Percentiles rank a stretch among this genome's conserved stretches.
Evolutionary conservation across 2,329 filamentous ascomycete species (phyloP).

Genomic region (Colletotrichum kahawae): DNA sequence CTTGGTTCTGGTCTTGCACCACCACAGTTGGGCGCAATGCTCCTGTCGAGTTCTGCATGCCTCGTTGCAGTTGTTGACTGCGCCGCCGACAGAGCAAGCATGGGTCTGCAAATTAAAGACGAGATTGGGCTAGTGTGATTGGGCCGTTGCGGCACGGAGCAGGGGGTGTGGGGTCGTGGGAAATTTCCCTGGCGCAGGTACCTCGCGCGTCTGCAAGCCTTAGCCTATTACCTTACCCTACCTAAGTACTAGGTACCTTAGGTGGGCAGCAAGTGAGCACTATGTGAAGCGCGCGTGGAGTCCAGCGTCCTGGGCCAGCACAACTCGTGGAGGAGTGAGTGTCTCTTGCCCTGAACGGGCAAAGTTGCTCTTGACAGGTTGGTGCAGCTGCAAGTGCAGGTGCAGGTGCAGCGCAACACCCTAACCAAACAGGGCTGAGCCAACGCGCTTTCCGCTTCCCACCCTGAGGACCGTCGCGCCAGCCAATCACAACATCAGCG

Average conservation of each 20-base stretch:
- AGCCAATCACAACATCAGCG: neutral
- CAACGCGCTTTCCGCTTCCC: constrained; percentile 12
- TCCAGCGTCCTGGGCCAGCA: neutral
- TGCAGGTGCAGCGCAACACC: neutral
- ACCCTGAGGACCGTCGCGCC: neutral
- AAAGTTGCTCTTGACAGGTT: neutral
- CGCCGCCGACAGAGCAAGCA: constrained; percentile 13
- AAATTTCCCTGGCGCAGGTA: constrained; percentile 17
- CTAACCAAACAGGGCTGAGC: constrained; percentile 20
- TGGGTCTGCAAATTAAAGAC: constrained; percentile 13
- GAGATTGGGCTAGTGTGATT: constrained; percentile 6
- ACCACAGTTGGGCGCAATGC: constrained; percentile 13
- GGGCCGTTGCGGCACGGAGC: neutral
- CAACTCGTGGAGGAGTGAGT: neutral
- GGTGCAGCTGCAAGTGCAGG: neutral
- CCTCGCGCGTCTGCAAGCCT: neutral
- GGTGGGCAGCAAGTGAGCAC: neutral
- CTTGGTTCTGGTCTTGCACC: neutral
- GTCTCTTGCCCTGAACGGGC: neutral
- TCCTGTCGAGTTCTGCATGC: constrained; percentile 6
- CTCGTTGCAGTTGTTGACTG: constrained; percentile 19
- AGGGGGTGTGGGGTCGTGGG: neutral
- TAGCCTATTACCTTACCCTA: neutral
- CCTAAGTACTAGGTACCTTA: neutral
- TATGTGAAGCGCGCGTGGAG: neutral